Conservation (phyloP, 495 filamentous ascomycete species). For the Penicillium antarcticum region DNA sequence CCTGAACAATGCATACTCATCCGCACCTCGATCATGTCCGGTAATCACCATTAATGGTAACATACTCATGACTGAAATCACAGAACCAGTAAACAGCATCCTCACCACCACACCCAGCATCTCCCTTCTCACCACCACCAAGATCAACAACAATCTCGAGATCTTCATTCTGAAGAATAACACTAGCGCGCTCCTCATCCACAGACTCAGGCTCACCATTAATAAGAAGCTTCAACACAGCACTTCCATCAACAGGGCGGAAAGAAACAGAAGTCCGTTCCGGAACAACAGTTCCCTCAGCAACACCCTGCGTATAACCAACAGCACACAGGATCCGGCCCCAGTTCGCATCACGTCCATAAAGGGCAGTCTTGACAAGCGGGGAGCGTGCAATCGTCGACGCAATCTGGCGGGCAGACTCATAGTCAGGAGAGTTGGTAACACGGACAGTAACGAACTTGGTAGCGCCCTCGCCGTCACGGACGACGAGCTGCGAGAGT, state of each 20-base stretch:
- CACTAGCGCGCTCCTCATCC: conserved; percentile 81
- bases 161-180: conserved; percentile 84
- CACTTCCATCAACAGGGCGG: conserved; percentile 77
- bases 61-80: conserved; percentile 98
- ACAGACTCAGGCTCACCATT: conserved; percentile 89
- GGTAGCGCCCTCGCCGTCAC: conserved; percentile 95
- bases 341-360: conserved; percentile 98
- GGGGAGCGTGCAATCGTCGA: conserved; percentile 89
- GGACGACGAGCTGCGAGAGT: conserved; percentile 87
- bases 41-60: conserved; percentile 91
- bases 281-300: conserved; percentile 62
- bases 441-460: conserved; percentile 97
- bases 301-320: conserved; percentile 76
- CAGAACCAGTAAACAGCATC: conserved; percentile 91
- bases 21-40: conserved; percentile 52
- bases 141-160: conserved; percentile 76
- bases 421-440: conserved; percentile 62
- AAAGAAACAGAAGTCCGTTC: conserved; percentile 91
- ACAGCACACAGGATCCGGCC: conserved; percentile 94
- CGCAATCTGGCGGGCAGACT: conserved; percentile 67
- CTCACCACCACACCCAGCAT: conserved; percentile 51
- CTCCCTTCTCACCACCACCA: conserved; percentile 43
- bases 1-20: not conserved
- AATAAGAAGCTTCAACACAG: conserved; percentile 78
- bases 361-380: conserved; percentile 94